A percentile compares a stretch with the other conserved stretches of the same genome.
These are phyloP conservation scores for Rhazya stricta DNA, from an alignment of 257 asterid genomes.

Conservation along the genomic window DNA sequence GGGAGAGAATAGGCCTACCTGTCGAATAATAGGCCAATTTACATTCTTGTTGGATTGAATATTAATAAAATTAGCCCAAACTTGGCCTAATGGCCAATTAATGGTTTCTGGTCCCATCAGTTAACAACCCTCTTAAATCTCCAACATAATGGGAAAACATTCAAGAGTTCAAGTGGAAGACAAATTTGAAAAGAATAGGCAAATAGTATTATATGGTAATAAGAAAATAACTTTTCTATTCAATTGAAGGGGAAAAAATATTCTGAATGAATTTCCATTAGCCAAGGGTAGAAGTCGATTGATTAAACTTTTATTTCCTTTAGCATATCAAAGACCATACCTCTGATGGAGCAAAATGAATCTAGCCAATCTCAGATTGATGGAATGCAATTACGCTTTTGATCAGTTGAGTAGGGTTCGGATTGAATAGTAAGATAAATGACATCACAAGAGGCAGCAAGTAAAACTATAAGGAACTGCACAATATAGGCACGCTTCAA, in stretches of 20 bases:
- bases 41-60: too few relatives aligned
- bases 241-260: background rate
- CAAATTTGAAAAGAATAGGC: background rate
- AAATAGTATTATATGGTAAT: background rate
- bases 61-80: too few relatives aligned
- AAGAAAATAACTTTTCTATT: too few relatives aligned
- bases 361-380: background rate
- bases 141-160: background rate
- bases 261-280: background rate
- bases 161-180: background rate
- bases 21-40: too few relatives aligned
- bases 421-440: background rate
- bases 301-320: background rate
- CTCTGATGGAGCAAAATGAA: background rate
- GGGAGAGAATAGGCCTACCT: too few relatives aligned
- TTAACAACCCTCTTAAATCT: background rate
- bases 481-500: background rate
- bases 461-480: background rate
- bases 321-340: background rate
- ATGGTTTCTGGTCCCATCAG: too few relatives aligned
- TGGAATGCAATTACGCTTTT: too few relatives aligned
- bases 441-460: background rate
- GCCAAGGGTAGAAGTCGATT: background rate
- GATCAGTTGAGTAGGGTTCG: background rate
- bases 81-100: too few relatives aligned